Conservation (phyloP, 495 filamentous ascomycete genomes). For the Terfezia claveryi region DNA sequence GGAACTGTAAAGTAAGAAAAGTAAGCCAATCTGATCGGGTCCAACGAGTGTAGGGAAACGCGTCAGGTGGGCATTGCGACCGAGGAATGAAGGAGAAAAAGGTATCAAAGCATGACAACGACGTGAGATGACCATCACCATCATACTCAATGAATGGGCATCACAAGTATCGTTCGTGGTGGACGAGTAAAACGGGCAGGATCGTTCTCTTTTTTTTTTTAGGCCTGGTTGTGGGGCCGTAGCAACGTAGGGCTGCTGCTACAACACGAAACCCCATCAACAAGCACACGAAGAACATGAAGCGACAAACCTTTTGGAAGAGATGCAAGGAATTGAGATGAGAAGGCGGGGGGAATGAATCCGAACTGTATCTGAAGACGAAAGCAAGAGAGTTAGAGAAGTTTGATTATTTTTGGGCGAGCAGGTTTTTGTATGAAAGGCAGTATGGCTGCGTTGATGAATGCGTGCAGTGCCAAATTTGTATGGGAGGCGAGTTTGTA, state of each 20-base stretch:
- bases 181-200: background rate
- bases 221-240: background rate
- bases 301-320: background rate
- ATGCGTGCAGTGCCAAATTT: background rate
- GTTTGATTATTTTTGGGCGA: background rate
- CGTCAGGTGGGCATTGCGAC: background rate
- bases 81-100: background rate
- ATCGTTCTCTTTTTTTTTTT: background rate
- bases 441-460: background rate
- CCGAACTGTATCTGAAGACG: background rate
- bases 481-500: background rate
- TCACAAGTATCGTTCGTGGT: background rate
- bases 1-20: background rate
- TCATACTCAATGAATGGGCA: background rate
- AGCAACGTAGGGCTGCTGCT: background rate
- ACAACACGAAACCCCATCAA: background rate
- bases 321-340: background rate
- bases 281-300: background rate
- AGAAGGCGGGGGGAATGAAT: background rate
- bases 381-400: background rate
- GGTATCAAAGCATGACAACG: background rate
- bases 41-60: background rate
- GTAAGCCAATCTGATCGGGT: background rate
- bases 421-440: background rate
- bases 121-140: background rate